Percentiles rank a stretch among this genome's conserved stretches.
Conservation (phyloP, 1,284 basidiomycete genomes). For the Melampsora abietis-canadensis region DNA sequence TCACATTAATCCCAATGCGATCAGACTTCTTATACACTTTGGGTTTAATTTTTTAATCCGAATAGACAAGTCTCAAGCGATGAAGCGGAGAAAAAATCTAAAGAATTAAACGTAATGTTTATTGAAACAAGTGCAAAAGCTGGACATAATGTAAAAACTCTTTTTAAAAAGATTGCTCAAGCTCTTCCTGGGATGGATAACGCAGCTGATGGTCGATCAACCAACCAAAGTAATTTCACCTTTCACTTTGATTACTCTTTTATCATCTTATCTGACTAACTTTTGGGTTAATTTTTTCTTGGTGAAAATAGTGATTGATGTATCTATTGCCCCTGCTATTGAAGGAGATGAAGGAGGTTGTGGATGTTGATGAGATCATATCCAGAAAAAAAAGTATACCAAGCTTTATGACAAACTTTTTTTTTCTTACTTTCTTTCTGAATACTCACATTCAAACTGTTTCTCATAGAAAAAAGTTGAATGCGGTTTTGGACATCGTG, state of each 20-base stretch:
- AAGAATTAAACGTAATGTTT: constrained; percentile 91
- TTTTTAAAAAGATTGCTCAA: constrained; percentile 99
- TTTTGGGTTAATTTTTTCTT: neutral
- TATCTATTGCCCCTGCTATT: constrained; percentile 48
- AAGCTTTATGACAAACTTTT: too few relatives aligned
- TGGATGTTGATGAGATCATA: constrained; percentile 46
- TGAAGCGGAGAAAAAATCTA: constrained; percentile 89
- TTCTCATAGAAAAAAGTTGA: too few relatives aligned
- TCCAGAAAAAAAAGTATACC: neutral
- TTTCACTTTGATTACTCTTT: constrained; percentile 10
- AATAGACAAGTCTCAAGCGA: constrained; percentile 94
- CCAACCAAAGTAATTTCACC: constrained; percentile 52
- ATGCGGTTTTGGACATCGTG: too few relatives aligned
- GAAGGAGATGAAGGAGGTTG: constrained; percentile 49
- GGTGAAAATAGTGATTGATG: constrained; percentile 50
- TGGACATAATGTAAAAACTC: constrained; percentile 95
- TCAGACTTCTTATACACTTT: constrained; percentile 2
- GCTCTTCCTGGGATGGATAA: constrained; percentile 93
- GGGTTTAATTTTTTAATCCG: constrained; percentile 8
- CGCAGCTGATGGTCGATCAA: constrained; percentile 62
- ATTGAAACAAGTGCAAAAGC: constrained; percentile 99
- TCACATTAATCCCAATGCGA: too few relatives aligned
- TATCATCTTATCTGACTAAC: constrained; percentile 9
- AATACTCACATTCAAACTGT: too few relatives aligned
- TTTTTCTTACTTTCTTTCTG: too few relatives aligned